Percentiles rank a stretch among this genome's conserved stretches.
These are phyloP conservation scores for Aspergillus calidoustus DNA, from an alignment of 2,329 filamentous ascomycete genomes.

Conservation along the genomic window DNA sequence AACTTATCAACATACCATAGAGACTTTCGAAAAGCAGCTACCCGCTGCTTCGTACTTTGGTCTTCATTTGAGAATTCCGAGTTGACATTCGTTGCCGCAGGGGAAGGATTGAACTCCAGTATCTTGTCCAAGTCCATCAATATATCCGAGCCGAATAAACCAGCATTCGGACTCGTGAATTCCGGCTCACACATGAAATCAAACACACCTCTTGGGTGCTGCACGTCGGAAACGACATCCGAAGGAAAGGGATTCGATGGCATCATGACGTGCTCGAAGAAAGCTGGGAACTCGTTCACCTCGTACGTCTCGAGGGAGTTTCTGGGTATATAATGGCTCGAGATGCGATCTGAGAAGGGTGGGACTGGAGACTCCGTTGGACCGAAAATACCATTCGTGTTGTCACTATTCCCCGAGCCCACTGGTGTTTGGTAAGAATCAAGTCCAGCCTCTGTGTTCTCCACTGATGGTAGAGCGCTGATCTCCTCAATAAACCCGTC, in stretches of 20 bases:
- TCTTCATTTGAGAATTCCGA: background rate
- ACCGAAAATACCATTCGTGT: background rate
- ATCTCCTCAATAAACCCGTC: background rate
- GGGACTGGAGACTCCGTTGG: background rate
- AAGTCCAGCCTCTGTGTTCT: background rate
- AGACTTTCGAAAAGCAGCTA: constrained; percentile 8
- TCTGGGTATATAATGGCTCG: background rate
- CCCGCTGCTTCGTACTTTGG: constrained; percentile 3
- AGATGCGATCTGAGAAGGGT: background rate
- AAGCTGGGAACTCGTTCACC: constrained; percentile 5
- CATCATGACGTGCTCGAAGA: constrained; percentile 14
- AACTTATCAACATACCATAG: background rate
- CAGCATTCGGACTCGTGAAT: background rate
- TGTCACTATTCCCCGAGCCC: background rate
- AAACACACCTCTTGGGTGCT: constrained; percentile 11
- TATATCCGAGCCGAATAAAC: constrained; percentile 3
- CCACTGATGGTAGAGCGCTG: too few relatives aligned
- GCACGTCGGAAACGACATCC: background rate
- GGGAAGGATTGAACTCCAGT: constrained; percentile 2
- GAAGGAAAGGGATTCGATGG: background rate
- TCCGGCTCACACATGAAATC: constrained; percentile 13
- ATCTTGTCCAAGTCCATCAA: constrained; percentile 7
- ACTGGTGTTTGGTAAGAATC: background rate
- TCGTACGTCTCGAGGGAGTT: background rate
- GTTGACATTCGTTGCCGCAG: background rate